These are phyloP conservation scores for Arbutus unedo DNA, from an alignment of 148 eudicot genomes.

Conservation along the genomic window DNA sequence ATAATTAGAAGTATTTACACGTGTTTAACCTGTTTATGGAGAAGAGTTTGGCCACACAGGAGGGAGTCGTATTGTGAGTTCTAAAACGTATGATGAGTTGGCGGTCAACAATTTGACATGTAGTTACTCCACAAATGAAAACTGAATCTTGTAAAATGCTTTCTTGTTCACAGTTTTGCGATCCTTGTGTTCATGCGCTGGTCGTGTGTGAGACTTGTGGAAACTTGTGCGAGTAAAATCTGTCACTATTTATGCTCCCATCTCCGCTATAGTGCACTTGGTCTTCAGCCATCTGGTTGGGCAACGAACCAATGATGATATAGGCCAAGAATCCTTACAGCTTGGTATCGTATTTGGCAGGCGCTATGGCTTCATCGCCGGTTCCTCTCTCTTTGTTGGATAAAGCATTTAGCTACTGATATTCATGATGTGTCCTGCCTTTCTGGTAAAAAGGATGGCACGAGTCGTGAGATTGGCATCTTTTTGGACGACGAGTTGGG, in stretches of 20 bases:
- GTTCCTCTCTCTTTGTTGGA: conserved; percentile 65
- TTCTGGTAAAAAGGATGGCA: conserved; percentile 11
- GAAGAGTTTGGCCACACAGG: background rate
- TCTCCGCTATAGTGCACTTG: background rate
- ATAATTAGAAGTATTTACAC: background rate
- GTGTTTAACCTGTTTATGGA: background rate
- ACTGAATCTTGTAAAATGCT: background rate
- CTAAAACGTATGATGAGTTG: background rate
- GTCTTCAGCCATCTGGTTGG: background rate
- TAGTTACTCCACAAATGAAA: background rate
- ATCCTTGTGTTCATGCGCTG: background rate
- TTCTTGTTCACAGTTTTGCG: background rate
- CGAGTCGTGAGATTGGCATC: conserved; percentile 16
- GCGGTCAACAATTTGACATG: background rate
- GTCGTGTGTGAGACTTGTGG: background rate
- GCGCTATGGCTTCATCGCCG: conserved; percentile 94
- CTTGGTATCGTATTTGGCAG: conserved; percentile 33
- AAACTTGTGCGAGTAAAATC: background rate
- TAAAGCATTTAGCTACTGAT: conserved; percentile 38
- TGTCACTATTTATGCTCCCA: background rate
- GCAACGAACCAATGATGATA: background rate
- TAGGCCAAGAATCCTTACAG: background rate
- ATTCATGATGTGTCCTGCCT: conserved; percentile 13
- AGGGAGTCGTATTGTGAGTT: background rate
- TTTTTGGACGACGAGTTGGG: conserved; percentile 45